A percentile compares a stretch with the other conserved stretches of the same genome.
Evolutionary conservation across 371 early-diverging fungal genomes (phyloP).

Genomic region (Mortierella sp.): DNA sequence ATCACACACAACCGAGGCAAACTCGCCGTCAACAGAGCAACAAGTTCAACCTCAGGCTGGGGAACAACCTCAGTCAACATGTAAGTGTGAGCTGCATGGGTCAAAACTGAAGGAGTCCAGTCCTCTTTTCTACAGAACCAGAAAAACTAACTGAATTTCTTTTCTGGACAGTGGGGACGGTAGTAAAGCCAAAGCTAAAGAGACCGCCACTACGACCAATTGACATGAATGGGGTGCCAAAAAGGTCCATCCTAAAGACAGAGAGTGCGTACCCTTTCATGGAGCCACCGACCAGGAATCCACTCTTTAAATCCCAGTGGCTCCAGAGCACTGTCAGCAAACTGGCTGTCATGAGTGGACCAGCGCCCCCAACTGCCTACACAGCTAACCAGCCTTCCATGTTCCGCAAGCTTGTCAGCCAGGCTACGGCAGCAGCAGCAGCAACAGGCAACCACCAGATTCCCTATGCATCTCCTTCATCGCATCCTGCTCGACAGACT

Average conservation of each 20-base stretch:
- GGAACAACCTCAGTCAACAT: too few species aligned
- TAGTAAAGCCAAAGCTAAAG: constrained; percentile 31
- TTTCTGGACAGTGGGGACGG: constrained; percentile 5
- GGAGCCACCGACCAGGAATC: constrained; percentile 39
- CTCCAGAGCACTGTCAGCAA: constrained; percentile 52
- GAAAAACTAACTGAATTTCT: background rate
- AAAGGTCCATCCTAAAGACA: constrained; percentile 47
- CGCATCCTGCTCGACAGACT: background rate
- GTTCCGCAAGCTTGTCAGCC: constrained; percentile 44
- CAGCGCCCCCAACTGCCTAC: constrained; percentile 43
- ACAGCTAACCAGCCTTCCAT: constrained; percentile 44
- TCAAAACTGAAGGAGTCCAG: too few species aligned
- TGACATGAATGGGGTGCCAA: constrained; percentile 24
- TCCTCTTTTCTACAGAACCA: too few species aligned
- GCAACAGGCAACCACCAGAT: constrained; percentile 2
- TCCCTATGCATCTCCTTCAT: background rate
- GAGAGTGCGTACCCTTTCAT: constrained; percentile 51
- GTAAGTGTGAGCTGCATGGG: too few species aligned
- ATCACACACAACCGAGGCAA: too few species aligned
- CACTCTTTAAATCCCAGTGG: constrained; percentile 51
- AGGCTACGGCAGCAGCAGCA: constrained; percentile 44
- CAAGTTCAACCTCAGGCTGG: too few species aligned
- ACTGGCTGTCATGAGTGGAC: constrained; percentile 47
- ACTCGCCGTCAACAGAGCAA: too few species aligned
- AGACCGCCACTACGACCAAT: constrained; percentile 44